Conservation (phyloP, 2,329 filamentous ascomycete species). For the Exserohilum turcica region DNA sequence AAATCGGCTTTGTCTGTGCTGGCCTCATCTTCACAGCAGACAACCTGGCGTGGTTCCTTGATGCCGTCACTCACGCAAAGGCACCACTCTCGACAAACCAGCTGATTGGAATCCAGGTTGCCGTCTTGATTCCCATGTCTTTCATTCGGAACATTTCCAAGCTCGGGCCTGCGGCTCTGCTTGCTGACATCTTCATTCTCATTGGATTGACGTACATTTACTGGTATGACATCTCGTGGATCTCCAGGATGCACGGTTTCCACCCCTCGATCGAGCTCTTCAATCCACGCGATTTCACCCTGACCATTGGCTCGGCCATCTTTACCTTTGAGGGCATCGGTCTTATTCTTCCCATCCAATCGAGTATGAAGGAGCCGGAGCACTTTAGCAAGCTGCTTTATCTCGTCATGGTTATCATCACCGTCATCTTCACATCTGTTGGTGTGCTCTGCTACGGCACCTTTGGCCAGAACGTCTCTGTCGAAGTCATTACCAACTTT, state of each 20-base stretch:
- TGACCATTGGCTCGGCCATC: slow-evolving; percentile 74
- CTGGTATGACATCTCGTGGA: slow-evolving; percentile 67
- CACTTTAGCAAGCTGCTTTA: slow-evolving; percentile 70
- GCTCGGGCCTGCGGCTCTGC: slow-evolving; percentile 69
- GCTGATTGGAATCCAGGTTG: slow-evolving; percentile 69
- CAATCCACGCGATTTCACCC: slow-evolving; percentile 70
- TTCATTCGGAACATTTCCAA: slow-evolving; percentile 78
- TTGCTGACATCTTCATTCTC: slow-evolving; percentile 74
- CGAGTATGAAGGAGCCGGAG: slow-evolving; percentile 72
- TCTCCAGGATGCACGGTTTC: slow-evolving; percentile 61
- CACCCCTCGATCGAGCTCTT: slow-evolving; percentile 68
- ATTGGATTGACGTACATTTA: slow-evolving; percentile 75
- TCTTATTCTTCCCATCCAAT: slow-evolving; percentile 76
- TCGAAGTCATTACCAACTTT: slow-evolving; percentile 78
- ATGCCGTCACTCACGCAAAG: slow-evolving; percentile 61
- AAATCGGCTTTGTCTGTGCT: slow-evolving; percentile 78
- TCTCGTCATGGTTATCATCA: slow-evolving; percentile 74
- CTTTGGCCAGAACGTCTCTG: slow-evolving; percentile 70
- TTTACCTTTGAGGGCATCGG: slow-evolving; percentile 82
- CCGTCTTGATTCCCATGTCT: slow-evolving; percentile 68
- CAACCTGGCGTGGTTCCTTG: slow-evolving; percentile 70
- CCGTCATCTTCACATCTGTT: slow-evolving; percentile 72
- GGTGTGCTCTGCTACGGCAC: slow-evolving; percentile 76
- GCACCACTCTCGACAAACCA: slow-evolving; percentile 59
- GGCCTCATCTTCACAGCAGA: slow-evolving; percentile 79